A percentile compares a stretch with the other conserved stretches of the same genome.
Evolutionary conservation across 2,329 filamentous ascomycete genomes (phyloP).

Genomic region (Pestalotiopsis sp.): DNA sequence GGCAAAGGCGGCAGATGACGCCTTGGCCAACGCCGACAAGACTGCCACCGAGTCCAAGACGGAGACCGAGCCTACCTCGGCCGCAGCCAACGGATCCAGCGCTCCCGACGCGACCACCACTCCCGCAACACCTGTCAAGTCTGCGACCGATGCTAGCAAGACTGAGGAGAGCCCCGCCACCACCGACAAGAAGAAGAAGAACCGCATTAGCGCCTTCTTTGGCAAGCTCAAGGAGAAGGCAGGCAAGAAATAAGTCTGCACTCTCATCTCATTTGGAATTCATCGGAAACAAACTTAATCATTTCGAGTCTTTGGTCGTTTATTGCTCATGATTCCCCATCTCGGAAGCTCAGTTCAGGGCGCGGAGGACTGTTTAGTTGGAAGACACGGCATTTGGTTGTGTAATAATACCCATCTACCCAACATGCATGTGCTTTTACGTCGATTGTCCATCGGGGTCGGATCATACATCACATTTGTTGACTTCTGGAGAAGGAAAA

Average conservation of each 20-base stretch:
- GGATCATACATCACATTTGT: background rate
- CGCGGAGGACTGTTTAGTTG: background rate
- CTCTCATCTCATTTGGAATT: background rate
- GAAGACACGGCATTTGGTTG: slow-evolving; percentile 12
- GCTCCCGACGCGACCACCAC: background rate
- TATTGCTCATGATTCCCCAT: slow-evolving; percentile 17
- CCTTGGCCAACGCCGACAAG: slow-evolving; percentile 15
- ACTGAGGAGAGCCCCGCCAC: slow-evolving; percentile 34
- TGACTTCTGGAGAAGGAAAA: background rate
- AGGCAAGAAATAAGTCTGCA: slow-evolving; percentile 5
- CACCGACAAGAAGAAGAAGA: slow-evolving; percentile 43
- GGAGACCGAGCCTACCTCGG: slow-evolving; percentile 3
- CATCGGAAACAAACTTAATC: background rate
- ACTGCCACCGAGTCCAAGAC: background rate
- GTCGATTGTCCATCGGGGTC: background rate
- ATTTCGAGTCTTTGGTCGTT: slow-evolving; percentile 11
- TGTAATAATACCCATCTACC: slow-evolving; percentile 13
- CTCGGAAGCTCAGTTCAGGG: slow-evolving; percentile 9
- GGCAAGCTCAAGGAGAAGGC: slow-evolving; percentile 18
- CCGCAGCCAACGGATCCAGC: slow-evolving; percentile 2
- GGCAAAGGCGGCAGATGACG: slow-evolving; percentile 17
- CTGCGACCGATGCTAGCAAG: slow-evolving; percentile 14
- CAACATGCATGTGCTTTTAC: slow-evolving; percentile 3
- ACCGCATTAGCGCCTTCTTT: slow-evolving; percentile 45
- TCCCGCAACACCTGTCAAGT: slow-evolving; percentile 6